Evolutionary conservation across 805 yeast species (phyloP).

Genomic region (Tetrapisispora namnaoensis): DNA sequence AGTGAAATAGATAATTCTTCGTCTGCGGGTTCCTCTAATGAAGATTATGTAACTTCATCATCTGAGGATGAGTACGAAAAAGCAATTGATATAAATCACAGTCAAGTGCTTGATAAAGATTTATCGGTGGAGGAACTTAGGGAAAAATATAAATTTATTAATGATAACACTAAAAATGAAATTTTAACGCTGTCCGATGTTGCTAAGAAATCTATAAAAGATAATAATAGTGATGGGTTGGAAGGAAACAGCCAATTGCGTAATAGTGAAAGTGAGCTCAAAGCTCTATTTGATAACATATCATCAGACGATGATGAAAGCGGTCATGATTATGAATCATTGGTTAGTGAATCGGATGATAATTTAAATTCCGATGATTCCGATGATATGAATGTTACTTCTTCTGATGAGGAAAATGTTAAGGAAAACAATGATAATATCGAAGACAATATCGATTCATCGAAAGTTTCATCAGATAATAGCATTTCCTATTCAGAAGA

Average conservation of each 20-base stretch:
- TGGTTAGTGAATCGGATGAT: not conserved
- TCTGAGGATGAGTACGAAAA: conserved; percentile 9
- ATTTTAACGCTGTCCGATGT: not conserved
- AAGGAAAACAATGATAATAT: not conserved
- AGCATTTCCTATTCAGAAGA: not conserved
- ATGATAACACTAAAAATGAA: conserved; percentile 3
- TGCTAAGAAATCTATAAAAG: not conserved
- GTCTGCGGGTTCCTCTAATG: conserved; percentile 3
- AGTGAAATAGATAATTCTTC: conserved; percentile 15
- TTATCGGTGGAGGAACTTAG: conserved; percentile 37
- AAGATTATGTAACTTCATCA: conserved; percentile 12
- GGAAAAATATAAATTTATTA: conserved; percentile 33
- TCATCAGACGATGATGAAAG: conserved; percentile 12
- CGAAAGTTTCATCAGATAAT: not conserved
- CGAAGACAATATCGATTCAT: not conserved
- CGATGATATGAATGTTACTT: conserved; percentile 9
- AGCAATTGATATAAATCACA: conserved; percentile 11
- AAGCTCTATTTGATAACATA: conserved; percentile 7
- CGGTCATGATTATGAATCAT: conserved; percentile 23
- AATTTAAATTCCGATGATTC: conserved; percentile 6
- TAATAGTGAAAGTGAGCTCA: not conserved
- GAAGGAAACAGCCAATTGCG: not conserved
- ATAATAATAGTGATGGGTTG: not conserved
- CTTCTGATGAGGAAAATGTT: conserved; percentile 1
- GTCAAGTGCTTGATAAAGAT: conserved; percentile 9